Percentiles rank a stretch among this genome's conserved stretches.
Conservation (phyloP, 2,329 filamentous ascomycete genomes). For the Fusarium miscanthi region DNA sequence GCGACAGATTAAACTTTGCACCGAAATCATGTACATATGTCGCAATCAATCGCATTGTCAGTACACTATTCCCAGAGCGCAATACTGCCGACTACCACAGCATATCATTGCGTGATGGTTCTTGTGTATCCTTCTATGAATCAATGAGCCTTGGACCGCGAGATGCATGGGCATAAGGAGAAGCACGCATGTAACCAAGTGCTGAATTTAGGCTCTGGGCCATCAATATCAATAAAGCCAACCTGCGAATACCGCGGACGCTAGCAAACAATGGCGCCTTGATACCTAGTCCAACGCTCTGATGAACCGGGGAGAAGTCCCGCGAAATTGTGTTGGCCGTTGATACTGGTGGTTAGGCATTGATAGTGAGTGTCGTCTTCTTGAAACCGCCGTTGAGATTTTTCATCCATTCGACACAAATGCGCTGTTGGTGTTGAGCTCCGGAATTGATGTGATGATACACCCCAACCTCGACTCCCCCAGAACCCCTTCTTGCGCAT, state of each 20-base stretch:
- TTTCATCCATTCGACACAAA: background rate
- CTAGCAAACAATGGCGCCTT: conserved; percentile 32
- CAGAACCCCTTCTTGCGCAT: conserved; percentile 36
- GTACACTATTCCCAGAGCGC: background rate
- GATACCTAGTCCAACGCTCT: conserved; percentile 23
- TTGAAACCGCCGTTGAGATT: conserved; percentile 8
- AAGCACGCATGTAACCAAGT: background rate
- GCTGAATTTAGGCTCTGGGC: conserved; percentile 7
- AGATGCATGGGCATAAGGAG: background rate
- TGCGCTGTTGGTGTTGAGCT: conserved; percentile 1
- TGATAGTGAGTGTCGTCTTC: background rate
- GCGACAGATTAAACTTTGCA: background rate
- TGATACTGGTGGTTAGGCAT: background rate
- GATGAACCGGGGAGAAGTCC: conserved; percentile 25
- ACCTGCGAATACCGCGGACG: conserved; percentile 17
- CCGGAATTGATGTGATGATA: conserved; percentile 10
- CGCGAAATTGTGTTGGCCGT: conserved; percentile 32
- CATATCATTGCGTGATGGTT: conserved; percentile 14
- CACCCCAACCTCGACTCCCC: conserved; percentile 33
- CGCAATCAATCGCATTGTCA: background rate
- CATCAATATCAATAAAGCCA: conserved; percentile 15
- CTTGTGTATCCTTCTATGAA: conserved; percentile 3
- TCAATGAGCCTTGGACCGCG: background rate
- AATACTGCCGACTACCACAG: conserved; percentile 8
- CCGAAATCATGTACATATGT: background rate